Conservation (phyloP, 2,329 filamentous ascomycete genomes). For the Coniochaeta sp. region DNA sequence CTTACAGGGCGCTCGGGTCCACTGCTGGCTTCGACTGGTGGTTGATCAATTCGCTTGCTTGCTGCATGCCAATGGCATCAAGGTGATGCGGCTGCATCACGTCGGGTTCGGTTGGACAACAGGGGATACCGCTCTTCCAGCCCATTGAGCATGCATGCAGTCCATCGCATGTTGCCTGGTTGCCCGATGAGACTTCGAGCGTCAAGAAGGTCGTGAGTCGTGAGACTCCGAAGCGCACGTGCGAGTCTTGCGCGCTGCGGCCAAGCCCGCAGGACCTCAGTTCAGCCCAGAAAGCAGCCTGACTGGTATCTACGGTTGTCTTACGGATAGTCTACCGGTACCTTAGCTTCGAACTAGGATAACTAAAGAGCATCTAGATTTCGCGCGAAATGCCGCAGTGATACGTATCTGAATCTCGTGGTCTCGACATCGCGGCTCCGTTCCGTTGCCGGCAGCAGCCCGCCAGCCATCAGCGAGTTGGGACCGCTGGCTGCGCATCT, state of each 20-base stretch:
- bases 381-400: too few species aligned
- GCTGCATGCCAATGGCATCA: neutral
- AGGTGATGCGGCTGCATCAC: neutral
- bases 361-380: too few species aligned
- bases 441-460: neutral
- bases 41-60: neutral
- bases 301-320: neutral
- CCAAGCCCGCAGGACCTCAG: neutral
- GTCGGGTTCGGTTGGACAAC: neutral
- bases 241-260: neutral
- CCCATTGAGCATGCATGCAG: too few species aligned
- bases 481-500: neutral
- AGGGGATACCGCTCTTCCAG: neutral
- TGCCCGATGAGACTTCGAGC: neutral
- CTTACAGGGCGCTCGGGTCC: constrained; percentile 1
- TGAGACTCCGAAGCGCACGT: neutral
- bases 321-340: too few species aligned
- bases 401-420: too few species aligned
- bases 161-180: neutral
- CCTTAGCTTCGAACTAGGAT: too few species aligned
- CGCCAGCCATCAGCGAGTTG: neutral
- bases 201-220: neutral
- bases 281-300: neutral
- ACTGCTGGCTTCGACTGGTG: neutral
- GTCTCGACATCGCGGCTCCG: too few species aligned